phyloP scores from a whole-genome alignment of 2,329 filamentous ascomycete species.

The Microdochium nivale region DNA sequence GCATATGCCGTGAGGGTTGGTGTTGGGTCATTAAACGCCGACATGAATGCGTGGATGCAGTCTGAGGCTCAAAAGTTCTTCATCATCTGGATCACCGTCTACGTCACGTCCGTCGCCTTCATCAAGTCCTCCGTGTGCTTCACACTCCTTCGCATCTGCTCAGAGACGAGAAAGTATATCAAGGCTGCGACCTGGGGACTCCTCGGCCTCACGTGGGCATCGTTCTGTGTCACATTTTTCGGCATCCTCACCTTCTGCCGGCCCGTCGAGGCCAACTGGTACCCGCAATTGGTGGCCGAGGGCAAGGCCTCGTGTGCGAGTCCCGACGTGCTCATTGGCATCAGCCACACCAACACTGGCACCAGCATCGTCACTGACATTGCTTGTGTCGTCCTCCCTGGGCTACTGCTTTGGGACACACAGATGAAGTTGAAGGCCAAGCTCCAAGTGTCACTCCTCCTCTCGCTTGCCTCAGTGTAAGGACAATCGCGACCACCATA shows the following conservation, averaged over 20 bases:
- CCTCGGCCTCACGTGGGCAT: background rate
- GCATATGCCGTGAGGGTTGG: too few relatives aligned
- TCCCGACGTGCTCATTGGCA: conserved; percentile 1
- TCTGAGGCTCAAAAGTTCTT: conserved; percentile 1
- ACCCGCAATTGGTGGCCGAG: background rate
- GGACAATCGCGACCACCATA: too few relatives aligned
- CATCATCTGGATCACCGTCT: conserved; percentile 2
- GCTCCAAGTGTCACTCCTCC: too few relatives aligned
- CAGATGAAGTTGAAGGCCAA: too few relatives aligned
- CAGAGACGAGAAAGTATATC: too few relatives aligned
- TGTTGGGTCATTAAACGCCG: background rate
- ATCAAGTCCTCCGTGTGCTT: conserved; percentile 2
- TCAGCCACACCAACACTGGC: background rate
- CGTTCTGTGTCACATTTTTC: conserved; percentile 3
- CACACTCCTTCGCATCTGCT: background rate
- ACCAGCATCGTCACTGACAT: background rate
- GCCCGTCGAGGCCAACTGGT: conserved; percentile 3
- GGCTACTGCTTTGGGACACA: too few relatives aligned
- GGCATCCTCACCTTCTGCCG: conserved; percentile 2
- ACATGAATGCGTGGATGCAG: background rate
- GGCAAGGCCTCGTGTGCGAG: background rate
- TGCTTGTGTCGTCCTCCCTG: background rate
- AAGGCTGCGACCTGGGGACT: background rate
- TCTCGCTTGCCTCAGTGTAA: too few relatives aligned
- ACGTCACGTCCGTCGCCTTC: background rate